phyloP scores from a whole-genome alignment of 306 rosid genomes.

The Casuarina cunninghamiana region DNA sequence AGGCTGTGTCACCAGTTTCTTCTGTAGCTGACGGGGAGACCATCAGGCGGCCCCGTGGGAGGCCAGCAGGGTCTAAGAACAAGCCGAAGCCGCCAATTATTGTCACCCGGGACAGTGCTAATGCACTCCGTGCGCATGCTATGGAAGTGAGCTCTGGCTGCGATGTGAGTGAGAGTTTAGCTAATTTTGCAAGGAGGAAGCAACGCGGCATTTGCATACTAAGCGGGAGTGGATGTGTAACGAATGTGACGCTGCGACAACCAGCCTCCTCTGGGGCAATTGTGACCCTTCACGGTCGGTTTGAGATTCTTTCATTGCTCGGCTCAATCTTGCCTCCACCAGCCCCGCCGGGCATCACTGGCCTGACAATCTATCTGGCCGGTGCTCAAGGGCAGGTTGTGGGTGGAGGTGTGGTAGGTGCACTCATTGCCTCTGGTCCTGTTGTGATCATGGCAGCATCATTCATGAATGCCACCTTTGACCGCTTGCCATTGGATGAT shows the following conservation, averaged over 20 bases:
- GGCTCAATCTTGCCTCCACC: conserved; percentile 86
- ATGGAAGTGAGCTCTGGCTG: conserved; percentile 82
- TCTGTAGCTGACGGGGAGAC: conserved; percentile 55
- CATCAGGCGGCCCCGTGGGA: conserved; percentile 60
- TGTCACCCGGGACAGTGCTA: conserved; percentile 72
- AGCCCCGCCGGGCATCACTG: conserved; percentile 78
- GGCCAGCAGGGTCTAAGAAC: conserved; percentile 73
- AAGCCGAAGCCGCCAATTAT: conserved; percentile 75
- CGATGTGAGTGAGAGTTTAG: conserved; percentile 73
- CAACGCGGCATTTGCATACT: conserved; percentile 79
- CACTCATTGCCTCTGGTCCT: conserved; percentile 80
- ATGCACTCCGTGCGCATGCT: conserved; percentile 73
- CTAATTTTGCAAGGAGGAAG: conserved; percentile 75
- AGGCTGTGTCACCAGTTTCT: conserved; percentile 55
- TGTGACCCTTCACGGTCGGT: conserved; percentile 79
- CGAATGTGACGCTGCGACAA: conserved; percentile 72
- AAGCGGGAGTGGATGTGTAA: conserved; percentile 74
- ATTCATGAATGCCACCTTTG: conserved; percentile 77
- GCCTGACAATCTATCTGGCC: conserved; percentile 67
- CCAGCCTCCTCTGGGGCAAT: conserved; percentile 68
- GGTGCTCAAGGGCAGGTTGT: conserved; percentile 88
- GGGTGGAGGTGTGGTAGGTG: conserved; percentile 71
- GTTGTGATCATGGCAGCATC: conserved; percentile 84
- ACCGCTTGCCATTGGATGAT: conserved; percentile 77
- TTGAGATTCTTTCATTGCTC: conserved; percentile 68